Evolutionary conservation across 345 rosid species (phyloP), one percentile per base, ranked within the genome.

Genomic region (Heritiera littoralis): DNA sequence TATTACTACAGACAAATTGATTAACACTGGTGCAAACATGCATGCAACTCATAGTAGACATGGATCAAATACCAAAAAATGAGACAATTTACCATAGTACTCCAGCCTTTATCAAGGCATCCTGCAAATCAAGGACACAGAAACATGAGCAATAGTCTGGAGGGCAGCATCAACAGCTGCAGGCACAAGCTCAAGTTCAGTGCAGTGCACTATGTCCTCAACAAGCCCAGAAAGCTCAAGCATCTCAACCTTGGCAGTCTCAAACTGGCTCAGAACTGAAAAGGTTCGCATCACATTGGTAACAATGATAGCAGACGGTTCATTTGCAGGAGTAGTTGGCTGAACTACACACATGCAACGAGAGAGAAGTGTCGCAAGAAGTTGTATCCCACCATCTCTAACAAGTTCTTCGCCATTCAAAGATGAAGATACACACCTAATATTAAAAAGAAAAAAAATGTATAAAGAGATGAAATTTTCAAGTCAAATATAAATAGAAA

Each of bases 321-420:
- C 99, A 78, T 81, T 85, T 71, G 95, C 91, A 74, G 97, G 86
- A 81, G 99, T 94, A 79, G 99, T 90, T 81, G 98, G 97, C 85
- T 92, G 99, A 84, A 96, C 98, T 46, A 94, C 89, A 83, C 89
- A 85, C 98, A 94, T 94, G 90, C 99, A 94, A 72, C 98, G 95
- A 52, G 93, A 89, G 84, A 96, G 92, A 84, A 96, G 98, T 81
- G 82, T 92, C 3, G 98, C 88, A 75, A 96, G 89, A 82, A 94
- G 97, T 73, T 90, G 95, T 82, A 94, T 87, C 72, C 99, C 99
- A 74, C 94, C 98, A 86, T 92, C 98, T 86, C 99, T 92, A 48
- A 94, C 99, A 74, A 96, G 97, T 88, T 96, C 99, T 83, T 96
- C 98, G 58, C 99, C 99, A 83, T 96, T 96, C 85, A 96, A 86